These are phyloP conservation scores for Cordia subcordata DNA, from an alignment of 257 asterid species.

Conservation along the genomic window DNA sequence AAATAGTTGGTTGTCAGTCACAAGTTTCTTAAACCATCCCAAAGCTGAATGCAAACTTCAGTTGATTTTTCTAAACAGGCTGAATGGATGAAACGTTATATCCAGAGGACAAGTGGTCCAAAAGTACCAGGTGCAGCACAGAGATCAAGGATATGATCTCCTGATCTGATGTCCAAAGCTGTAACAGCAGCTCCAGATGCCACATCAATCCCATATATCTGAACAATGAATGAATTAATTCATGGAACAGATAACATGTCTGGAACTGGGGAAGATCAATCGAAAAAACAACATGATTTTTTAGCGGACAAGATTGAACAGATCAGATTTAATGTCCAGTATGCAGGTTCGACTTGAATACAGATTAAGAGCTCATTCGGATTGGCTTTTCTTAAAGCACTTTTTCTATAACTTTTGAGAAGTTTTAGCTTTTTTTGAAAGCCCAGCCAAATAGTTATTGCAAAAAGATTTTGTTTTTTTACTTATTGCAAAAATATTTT, in stretches of 20 bases:
- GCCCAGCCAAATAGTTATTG: no score
- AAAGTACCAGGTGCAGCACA: slow-evolving; percentile 93
- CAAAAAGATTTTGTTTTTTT: no score
- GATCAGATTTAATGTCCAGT: no score
- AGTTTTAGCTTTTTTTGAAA: no score
- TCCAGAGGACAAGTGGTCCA: not conserved
- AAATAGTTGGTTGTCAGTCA: no score
- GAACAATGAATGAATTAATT: slow-evolving; percentile 8
- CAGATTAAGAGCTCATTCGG: no score
- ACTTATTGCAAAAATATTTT: no score
- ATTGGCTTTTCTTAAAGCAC: no score
- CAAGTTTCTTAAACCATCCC: no score
- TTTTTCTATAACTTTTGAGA: no score
- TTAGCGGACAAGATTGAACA: not conserved
- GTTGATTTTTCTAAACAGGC: not conserved
- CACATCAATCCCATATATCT: slow-evolving; percentile 98
- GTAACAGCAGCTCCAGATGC: slow-evolving; percentile 97
- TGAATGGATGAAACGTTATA: not conserved
- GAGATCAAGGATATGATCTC: slow-evolving; percentile 92
- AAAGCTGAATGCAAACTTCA: no score
- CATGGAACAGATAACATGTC: slow-evolving; percentile 12
- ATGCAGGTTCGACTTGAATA: not conserved
- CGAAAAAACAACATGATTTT: not conserved
- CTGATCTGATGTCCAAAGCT: slow-evolving; percentile 63
- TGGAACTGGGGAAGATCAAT: not conserved